Percentiles rank a stretch among this genome's conserved stretches.
Conservation (phyloP, 2,329 filamentous ascomycete species). For the Exophiala spinifera region DNA sequence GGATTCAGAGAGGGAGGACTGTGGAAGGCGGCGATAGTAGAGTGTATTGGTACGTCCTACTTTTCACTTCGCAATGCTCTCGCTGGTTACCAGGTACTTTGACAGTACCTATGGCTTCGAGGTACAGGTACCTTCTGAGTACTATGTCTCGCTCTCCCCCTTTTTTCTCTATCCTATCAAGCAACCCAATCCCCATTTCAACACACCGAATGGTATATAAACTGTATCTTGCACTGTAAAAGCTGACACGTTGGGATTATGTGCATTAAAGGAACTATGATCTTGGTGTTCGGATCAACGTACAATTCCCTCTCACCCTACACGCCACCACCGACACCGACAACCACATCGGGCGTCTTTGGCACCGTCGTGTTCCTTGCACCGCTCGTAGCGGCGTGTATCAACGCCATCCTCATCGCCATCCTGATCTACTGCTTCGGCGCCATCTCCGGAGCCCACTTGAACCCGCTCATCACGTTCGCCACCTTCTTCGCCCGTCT, state of each 20-base stretch:
- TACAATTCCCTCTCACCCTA: constrained; percentile 22
- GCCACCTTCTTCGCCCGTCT: constrained; percentile 52
- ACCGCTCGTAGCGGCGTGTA: constrained; percentile 38
- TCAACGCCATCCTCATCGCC: constrained; percentile 43
- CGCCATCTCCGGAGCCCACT: constrained; percentile 51
- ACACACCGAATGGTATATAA: no score
- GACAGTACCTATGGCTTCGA: no score
- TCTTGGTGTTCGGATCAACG: constrained; percentile 32
- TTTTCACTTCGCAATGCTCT: no score
- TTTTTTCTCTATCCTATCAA: no score
- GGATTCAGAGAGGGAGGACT: constrained; percentile 36
- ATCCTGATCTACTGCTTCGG: constrained; percentile 51
- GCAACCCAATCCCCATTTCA: no score
- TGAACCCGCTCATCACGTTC: constrained; percentile 55
- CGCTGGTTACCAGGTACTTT: no score
- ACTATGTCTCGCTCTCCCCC: no score
- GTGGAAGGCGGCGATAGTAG: constrained; percentile 44
- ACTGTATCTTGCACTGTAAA: no score
- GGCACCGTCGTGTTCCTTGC: constrained; percentile 32
- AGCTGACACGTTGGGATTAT: no score
- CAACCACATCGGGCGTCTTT: constrained; percentile 31
- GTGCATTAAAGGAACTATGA: constrained; percentile 27
- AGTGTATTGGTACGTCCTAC: constrained; percentile 39
- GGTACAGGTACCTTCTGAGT: no score
- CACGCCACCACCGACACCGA: constrained; percentile 12